These are phyloP conservation scores for Papiliotrema terrestris DNA, from an alignment of 1,284 basidiomycete genomes.

Conservation along the genomic window DNA sequence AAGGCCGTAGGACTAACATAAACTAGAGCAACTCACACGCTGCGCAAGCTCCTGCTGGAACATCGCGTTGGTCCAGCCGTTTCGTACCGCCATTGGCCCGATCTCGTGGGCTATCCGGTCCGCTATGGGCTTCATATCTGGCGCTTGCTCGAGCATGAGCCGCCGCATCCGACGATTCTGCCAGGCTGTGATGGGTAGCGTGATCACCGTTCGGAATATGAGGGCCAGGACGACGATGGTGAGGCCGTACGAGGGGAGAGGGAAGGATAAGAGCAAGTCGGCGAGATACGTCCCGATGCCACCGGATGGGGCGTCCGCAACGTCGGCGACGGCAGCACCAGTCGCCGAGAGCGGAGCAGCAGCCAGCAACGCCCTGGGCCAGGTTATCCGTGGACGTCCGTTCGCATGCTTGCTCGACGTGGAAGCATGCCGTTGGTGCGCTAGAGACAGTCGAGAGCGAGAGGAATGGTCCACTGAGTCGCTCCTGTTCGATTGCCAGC, in stretches of 20 bases:
- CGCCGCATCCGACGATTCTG: conserved; percentile 44
- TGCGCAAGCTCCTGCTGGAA: conserved; percentile 27
- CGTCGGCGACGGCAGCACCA: not conserved
- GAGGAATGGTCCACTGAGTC: not conserved
- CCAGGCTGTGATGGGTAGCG: conserved; percentile 54
- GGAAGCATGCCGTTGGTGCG: not conserved
- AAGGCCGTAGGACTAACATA: not conserved
- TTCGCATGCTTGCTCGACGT: not conserved
- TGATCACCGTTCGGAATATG: conserved; percentile 48
- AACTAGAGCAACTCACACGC: too few relatives aligned
- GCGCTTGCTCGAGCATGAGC: conserved; percentile 47
- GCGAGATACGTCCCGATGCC: conserved; percentile 10
- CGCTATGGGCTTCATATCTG: conserved; percentile 49
- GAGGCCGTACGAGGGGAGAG: conserved; percentile 41
- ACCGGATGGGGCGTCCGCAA: not conserved
- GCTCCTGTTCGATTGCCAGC: not conserved
- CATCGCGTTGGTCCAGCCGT: conserved; percentile 47
- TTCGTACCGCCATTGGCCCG: conserved; percentile 35
- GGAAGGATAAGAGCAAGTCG: conserved; percentile 25
- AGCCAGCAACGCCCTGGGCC: not conserved
- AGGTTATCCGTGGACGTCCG: not conserved
- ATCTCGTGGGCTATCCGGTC: conserved; percentile 41
- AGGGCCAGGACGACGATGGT: conserved; percentile 52
- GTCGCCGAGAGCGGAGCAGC: not conserved
- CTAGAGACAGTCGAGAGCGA: not conserved